Conservation (phyloP, 192 early-diverging fungal genomes). For the Dissophora ornata region DNA sequence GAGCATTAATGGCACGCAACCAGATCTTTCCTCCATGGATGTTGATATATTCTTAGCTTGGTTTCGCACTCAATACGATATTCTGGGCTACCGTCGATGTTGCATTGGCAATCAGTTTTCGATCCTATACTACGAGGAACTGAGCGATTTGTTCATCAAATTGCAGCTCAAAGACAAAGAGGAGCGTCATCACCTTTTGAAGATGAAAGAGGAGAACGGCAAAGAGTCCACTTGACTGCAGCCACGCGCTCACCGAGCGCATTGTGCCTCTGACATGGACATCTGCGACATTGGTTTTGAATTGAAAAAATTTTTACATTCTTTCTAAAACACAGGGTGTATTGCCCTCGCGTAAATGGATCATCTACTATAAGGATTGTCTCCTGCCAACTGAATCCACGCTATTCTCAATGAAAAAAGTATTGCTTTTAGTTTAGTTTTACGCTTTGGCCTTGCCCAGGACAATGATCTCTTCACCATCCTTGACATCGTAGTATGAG, state of each 20-base stretch:
- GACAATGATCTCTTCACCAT: conserved; percentile 59
- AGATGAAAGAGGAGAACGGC: no score
- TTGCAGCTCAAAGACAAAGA: neutral
- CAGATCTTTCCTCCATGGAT: neutral
- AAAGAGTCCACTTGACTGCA: no score
- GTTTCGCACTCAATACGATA: no score
- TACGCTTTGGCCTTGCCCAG: conserved; percentile 39
- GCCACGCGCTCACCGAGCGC: no score
- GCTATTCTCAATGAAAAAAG: neutral
- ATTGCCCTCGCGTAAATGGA: no score
- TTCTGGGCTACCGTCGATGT: neutral
- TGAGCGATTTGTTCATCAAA: neutral
- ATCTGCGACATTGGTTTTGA: no score
- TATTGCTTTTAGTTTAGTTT: neutral
- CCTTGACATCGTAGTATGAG: conserved; percentile 60
- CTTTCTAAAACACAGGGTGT: no score
- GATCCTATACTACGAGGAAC: neutral
- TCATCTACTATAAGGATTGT: no score
- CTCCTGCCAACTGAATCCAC: no score
- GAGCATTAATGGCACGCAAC: no score
- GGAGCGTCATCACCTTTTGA: neutral
- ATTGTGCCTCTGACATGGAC: no score
- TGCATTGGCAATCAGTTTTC: neutral
- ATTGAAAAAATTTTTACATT: no score
- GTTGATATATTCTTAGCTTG: neutral